Percentiles rank a stretch among this genome's conserved stretches.
Evolutionary conservation across 768 basidiomycete species (phyloP).

Genomic region (Lactarius pseudohatsudake): DNA sequence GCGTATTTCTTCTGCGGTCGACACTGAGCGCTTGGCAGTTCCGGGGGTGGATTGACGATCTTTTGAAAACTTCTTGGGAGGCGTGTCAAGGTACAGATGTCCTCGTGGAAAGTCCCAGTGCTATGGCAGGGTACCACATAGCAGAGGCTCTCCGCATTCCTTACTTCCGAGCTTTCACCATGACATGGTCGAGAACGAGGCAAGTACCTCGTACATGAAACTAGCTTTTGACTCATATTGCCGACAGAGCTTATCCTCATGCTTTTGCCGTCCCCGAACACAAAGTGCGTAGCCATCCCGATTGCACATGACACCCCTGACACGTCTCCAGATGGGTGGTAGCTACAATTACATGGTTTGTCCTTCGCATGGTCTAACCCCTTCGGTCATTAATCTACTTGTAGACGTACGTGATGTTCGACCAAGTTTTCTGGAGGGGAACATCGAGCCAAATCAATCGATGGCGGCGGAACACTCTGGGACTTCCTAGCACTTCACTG

Average conservation of each 20-base stretch:
- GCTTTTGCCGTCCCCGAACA: constrained; percentile 97
- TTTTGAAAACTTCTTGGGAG: constrained; percentile 93
- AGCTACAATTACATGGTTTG: constrained; percentile 97
- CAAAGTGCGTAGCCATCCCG: constrained; percentile 53
- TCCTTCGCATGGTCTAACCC: constrained; percentile 9
- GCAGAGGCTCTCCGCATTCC: constrained; percentile 93
- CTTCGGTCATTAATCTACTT: constrained; percentile 17
- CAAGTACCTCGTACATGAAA: constrained; percentile 30
- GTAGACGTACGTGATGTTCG: constrained; percentile 94
- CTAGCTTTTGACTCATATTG: constrained; percentile 6
- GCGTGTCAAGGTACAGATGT: constrained; percentile 95
- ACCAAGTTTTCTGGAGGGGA: constrained; percentile 96
- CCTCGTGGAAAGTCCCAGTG: constrained; percentile 91
- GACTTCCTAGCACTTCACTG: constrained; percentile 76
- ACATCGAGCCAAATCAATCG: constrained; percentile 93
- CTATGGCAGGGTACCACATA: constrained; percentile 97
- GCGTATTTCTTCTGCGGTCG: constrained; percentile 8
- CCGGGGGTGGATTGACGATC: constrained; percentile 96
- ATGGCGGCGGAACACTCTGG: constrained; percentile 79
- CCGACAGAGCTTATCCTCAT: constrained; percentile 86
- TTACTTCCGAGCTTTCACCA: constrained; percentile 94
- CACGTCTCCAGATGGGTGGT: constrained; percentile 74
- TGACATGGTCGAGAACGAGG: constrained; percentile 97
- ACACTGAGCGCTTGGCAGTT: constrained; percentile 53
- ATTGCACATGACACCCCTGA: constrained; percentile 6